These are phyloP conservation scores for Sextonia rubra DNA, from an alignment of 164 flowering plant species.

Conservation along the genomic window DNA sequence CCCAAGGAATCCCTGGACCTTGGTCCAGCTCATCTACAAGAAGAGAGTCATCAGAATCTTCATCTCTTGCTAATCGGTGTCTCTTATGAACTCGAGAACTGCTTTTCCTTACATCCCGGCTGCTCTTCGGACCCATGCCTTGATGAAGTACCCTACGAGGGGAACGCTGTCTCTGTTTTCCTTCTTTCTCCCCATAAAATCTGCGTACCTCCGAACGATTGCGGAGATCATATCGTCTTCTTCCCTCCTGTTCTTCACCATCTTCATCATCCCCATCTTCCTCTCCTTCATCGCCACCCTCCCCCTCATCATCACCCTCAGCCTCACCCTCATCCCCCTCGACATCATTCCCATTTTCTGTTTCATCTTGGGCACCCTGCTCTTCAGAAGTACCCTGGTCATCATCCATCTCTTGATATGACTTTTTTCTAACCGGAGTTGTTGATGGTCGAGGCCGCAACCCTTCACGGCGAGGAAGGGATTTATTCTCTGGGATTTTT, in stretches of 20 bases:
- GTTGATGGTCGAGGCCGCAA: constrained; percentile 76
- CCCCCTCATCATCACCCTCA: constrained; percentile 39
- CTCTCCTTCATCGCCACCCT: constrained; percentile 46
- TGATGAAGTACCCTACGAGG: constrained; percentile 89
- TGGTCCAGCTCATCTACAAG: constrained; percentile 99
- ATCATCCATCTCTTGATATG: constrained; percentile 52
- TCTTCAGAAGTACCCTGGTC: constrained; percentile 75
- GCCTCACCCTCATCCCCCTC: constrained; percentile 52
- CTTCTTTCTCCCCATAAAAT: constrained; percentile 55
- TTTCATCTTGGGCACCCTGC: constrained; percentile 34
- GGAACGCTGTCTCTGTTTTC: constrained; percentile 75
- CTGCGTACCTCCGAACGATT: constrained; percentile 94
- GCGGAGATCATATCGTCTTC: constrained; percentile 91
- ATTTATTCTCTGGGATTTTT: constrained; percentile 32
- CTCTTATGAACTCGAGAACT: constrained; percentile 91
- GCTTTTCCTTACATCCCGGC: constrained; percentile 83
- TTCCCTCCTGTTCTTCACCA: constrained; percentile 83
- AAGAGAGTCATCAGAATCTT: constrained; percentile 98
- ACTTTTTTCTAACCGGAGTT: constrained; percentile 28
- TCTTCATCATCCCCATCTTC: constrained; percentile 62
- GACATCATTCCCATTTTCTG: constrained; percentile 28
- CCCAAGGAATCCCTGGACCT: constrained; percentile 91
- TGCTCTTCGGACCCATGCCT: constrained; percentile 80
- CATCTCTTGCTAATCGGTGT: constrained; percentile 67
- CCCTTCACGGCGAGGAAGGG: constrained; percentile 84